These are phyloP conservation scores for Anaeromyces robustus DNA, from an alignment of 192 early-diverging fungal genomes.

Conservation along the genomic window DNA sequence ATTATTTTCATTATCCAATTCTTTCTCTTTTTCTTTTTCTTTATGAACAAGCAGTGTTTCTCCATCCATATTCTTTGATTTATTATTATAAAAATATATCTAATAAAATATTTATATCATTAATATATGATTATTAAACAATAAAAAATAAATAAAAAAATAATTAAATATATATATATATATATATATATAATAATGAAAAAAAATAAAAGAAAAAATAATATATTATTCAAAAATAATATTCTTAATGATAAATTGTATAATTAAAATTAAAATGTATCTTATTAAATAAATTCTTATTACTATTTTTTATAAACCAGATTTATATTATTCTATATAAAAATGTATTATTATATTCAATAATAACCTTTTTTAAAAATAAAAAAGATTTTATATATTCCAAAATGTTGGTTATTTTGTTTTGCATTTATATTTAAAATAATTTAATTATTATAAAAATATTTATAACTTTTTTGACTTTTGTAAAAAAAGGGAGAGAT, in stretches of 20 bases:
- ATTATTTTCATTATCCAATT: background rate
- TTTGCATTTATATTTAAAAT: background rate
- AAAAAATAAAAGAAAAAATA: no score
- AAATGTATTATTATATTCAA: background rate
- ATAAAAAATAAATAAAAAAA: no score
- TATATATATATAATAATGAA: no score
- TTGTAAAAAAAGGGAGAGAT: background rate
- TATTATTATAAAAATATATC: background rate
- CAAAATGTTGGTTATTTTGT: background rate
- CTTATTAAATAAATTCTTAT: no score
- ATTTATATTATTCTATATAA: no score
- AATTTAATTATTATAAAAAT: background rate
- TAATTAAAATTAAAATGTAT: no score
- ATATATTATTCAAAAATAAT: no score
- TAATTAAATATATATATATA: no score
- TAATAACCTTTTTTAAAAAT: background rate
- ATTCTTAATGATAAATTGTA: no score
- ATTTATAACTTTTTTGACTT: background rate
- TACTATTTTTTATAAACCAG: no score
- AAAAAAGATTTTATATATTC: background rate
- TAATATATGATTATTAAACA: no score
- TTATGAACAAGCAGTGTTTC: background rate
- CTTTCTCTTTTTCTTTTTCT: background rate
- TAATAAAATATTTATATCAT: background rate
- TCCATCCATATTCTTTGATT: background rate